Evolutionary conservation across 371 early-diverging fungal species (phyloP).

Genomic region (Lichtheimia ornata): DNA sequence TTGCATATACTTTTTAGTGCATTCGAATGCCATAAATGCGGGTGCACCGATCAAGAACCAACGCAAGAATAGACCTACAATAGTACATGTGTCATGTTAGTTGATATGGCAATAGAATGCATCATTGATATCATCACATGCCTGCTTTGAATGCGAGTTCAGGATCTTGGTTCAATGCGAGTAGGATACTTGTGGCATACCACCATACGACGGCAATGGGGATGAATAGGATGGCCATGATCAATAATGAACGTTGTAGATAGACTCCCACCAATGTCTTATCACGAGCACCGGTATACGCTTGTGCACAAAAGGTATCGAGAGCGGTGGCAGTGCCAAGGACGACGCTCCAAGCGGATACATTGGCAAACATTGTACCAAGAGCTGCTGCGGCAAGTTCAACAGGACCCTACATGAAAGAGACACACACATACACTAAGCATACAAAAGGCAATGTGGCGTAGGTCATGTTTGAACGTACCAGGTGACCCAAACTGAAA

Average conservation of each 20-base stretch:
- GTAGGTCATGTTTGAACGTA: slow-evolving; percentile 16
- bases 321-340: slow-evolving; percentile 81
- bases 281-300: slow-evolving; percentile 76
- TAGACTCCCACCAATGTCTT: slow-evolving; percentile 75
- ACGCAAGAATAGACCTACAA: slow-evolving; percentile 58
- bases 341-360: slow-evolving; percentile 81
- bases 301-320: slow-evolving; percentile 89
- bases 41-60: slow-evolving; percentile 71
- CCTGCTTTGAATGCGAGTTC: slow-evolving; percentile 38
- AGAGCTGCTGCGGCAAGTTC: slow-evolving; percentile 82
- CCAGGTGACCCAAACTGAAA: slow-evolving; percentile 66
- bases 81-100: background rate
- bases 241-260: slow-evolving; percentile 73
- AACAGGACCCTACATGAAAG: slow-evolving; percentile 46
- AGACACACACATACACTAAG: too few species aligned
- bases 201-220: slow-evolving; percentile 82
- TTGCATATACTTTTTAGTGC: slow-evolving; percentile 77
- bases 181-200: slow-evolving; percentile 54
- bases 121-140: slow-evolving; percentile 3
- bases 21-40: slow-evolving; percentile 77
- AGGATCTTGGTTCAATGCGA: slow-evolving; percentile 41
- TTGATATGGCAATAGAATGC: background rate
- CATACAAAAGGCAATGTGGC: too few species aligned
- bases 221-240: slow-evolving; percentile 43
- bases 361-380: slow-evolving; percentile 79